These are phyloP conservation scores for Leishmania major DNA, from an alignment of 208 protist species.

Conservation along the genomic window DNA sequence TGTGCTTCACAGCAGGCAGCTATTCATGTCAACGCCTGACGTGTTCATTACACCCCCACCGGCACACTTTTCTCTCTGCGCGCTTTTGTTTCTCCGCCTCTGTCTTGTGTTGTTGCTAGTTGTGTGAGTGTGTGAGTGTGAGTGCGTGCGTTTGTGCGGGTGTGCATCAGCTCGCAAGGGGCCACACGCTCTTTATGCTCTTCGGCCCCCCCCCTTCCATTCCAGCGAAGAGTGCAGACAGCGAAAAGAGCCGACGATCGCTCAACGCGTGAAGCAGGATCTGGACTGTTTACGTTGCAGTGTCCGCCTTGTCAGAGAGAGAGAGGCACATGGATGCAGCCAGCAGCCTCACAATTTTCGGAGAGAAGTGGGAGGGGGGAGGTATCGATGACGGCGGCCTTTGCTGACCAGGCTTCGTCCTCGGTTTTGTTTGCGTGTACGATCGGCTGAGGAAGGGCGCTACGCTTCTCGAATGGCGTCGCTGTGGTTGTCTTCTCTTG, in stretches of 20 bases:
- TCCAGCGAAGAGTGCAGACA: background rate
- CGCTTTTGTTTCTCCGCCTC: too few relatives aligned
- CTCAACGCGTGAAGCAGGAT: background rate
- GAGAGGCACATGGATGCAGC: background rate
- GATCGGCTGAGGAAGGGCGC: background rate
- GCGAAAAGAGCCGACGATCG: background rate
- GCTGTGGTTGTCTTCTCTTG: background rate
- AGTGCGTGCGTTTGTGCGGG: background rate
- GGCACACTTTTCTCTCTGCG: background rate
- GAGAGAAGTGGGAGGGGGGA: background rate
- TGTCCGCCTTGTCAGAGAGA: background rate
- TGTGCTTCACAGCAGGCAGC: background rate
- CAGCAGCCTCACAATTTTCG: background rate
- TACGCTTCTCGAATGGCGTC: background rate
- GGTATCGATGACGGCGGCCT: background rate
- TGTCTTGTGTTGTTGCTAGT: background rate
- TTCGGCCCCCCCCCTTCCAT: background rate
- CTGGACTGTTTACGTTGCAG: background rate
- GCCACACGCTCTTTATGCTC: background rate
- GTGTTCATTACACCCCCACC: background rate
- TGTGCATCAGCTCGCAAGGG: background rate
- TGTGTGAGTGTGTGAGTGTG: background rate
- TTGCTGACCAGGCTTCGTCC: background rate
- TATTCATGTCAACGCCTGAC: background rate
- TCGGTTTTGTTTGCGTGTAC: background rate